Base-by-base conservation (phyloP, 2,329 filamentous ascomycete species). In the Dryadomyces sulphureus region DNA sequence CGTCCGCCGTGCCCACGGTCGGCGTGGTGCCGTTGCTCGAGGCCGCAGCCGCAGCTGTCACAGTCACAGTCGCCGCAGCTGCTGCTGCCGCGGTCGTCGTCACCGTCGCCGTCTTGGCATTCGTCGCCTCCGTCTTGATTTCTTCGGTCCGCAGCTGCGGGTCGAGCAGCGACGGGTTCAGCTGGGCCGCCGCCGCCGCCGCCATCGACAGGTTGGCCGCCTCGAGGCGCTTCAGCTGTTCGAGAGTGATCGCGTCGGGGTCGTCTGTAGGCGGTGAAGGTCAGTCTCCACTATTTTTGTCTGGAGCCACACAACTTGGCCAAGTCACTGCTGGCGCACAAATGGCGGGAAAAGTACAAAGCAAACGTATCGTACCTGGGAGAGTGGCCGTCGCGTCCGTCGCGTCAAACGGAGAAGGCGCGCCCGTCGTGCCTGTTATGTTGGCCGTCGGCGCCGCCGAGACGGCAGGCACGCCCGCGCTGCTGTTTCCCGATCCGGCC, bases 151-250 rank as follows among this genome's bases (percentile, higher is more conserved):
- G 54, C 17, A 62, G 51, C 46, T 61, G 59, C 1, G 73, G 72
- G 49, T 78, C 73, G 43, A 78, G 65, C 19, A 76, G 66, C 1
- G 69, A 66, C 1, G 69, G 67, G 41, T 73, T 70, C 5, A 79
- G 59, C 39, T 73, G 70, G 39, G 73, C 73, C 1, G 73, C 65
- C 1, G 72, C 74, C 1, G 73, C 73, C 17, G 69, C 73, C 1
- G 74, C 73, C 48, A 77, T 72, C 1, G 70, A 72, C 44, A 77
- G 61, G 38, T 69, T 72, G 0, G 71, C 62, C 0, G 67, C 62
- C 27, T 74, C 65, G 11, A 72, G 61, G 19, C 66, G 69, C 48
- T 71, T 68, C 2, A 76, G 59, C 49, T 69, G 65, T 53, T 75
- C 70, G 5, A 50, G 36, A 1, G 50, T 52, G 24, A 52, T 50